These are phyloP conservation scores for Kwoniella sp. DNA, from an alignment of 768 basidiomycete genomes.

Conservation along the genomic window DNA sequence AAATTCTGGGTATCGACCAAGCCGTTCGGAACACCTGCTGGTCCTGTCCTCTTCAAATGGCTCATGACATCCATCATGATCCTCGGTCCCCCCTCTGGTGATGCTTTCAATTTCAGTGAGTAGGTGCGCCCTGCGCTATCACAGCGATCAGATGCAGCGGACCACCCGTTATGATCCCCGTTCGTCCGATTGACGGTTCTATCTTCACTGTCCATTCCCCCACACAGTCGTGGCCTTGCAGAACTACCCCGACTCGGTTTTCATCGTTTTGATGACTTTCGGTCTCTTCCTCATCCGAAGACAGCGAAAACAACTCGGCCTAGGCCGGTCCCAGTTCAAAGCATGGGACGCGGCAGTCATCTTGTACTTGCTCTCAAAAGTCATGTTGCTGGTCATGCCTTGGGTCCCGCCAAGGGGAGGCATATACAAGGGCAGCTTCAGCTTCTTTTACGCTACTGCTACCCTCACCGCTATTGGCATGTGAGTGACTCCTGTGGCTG, in stretches of 20 bases:
- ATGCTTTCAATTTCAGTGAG: conserved; percentile 68
- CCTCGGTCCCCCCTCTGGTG: conserved; percentile 67
- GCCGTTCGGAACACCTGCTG: conserved; percentile 69
- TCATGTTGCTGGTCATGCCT: conserved; percentile 56
- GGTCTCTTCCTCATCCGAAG: conserved; percentile 54
- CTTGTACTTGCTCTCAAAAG: conserved; percentile 39
- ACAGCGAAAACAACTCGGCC: conserved; percentile 42
- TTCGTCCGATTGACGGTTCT: too few species aligned
- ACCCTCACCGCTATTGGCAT: conserved; percentile 28
- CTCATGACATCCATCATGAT: conserved; percentile 65
- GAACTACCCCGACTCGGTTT: conserved; percentile 40
- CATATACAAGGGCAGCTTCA: conserved; percentile 51
- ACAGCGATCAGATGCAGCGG: not conserved
- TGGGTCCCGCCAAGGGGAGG: conserved; percentile 48
- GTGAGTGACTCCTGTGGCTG: conserved; percentile 6
- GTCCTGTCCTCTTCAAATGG: conserved; percentile 68
- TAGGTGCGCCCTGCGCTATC: too few species aligned
- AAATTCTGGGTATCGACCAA: conserved; percentile 70
- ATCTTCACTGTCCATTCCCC: too few species aligned
- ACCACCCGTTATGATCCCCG: too few species aligned
- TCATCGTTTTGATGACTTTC: conserved; percentile 44
- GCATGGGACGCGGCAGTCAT: conserved; percentile 30
- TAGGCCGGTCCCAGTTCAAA: conserved; percentile 35
- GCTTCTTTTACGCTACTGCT: conserved; percentile 28
- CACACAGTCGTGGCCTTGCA: conserved; percentile 25